Base-by-base conservation (phyloP, 2,329 filamentous ascomycete genomes). In the Orbilia oligospora region DNA sequence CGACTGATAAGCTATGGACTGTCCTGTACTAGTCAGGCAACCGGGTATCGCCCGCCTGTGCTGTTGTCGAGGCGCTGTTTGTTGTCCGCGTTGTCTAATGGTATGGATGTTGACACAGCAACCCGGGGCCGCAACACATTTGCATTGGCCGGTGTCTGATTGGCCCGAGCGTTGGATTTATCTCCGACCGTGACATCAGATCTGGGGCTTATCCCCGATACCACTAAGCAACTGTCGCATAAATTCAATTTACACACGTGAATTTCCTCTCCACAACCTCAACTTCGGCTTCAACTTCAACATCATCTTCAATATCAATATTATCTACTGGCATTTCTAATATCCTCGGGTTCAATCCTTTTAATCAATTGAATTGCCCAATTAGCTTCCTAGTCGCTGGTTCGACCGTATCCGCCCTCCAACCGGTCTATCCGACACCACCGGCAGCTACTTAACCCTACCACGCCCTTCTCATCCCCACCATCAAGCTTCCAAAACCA, bases 1-100 rank as follows among this genome's bases (percentile, higher is more conserved):
- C 14, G 16, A 46, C 65, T 58, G 66, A 58, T 69, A 69, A 58
- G 65, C 53, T 36, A 51, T 9, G 48, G 20, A 51, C 48, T 5
- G 20, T 24, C 46, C 12, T 22, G 46, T 16, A 49, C 46, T 20
- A 49, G 46, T 49, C 48, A 51, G 16, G 48, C 48, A 41, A 51
- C 41, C 51, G 67, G 22, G 58, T 33, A 12, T 30, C 48, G 44
- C 55, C 22, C 22, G 44, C 33, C n/a, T n/a, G 16, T 3, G 14
- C n/a, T 24, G 61, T 71, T 61, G 73, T 67, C 67, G 73, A 48
- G 71, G 44, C 22, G 73, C 70, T 77, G 73, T 77, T 77, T 77
- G 73, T 77, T 77, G 73, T 71, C 67, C 38, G 66, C 33, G 73
- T 53, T 77, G 61, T 53, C 20, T 30, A 30, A 22, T 8, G 9